A percentile compares a stretch with the other conserved stretches of the same genome.
Evolutionary conservation across 345 rosid species (phyloP).

Genomic region (Hibiscus tridactylites): DNA sequence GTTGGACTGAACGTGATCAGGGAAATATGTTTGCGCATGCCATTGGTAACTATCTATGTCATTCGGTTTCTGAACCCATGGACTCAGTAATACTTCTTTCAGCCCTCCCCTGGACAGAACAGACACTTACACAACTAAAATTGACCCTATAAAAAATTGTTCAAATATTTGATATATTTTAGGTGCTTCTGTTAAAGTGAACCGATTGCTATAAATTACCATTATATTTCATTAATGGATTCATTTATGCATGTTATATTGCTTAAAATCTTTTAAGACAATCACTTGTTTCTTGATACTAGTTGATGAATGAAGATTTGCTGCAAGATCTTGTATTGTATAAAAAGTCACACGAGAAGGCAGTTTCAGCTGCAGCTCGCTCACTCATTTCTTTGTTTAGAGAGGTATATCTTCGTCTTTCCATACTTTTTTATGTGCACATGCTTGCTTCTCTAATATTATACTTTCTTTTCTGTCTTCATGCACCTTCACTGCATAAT

Average conservation of each 20-base stretch:
- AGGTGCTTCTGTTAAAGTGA: neutral
- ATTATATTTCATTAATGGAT: neutral
- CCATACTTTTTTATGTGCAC: constrained; percentile 1
- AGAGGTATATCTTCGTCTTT: constrained; percentile 47
- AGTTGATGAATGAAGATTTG: constrained; percentile 96
- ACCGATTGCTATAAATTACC: neutral
- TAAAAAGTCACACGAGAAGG: constrained; percentile 85
- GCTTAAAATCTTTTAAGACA: neutral
- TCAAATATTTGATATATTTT: neutral
- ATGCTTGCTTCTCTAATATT: neutral
- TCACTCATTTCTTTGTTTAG: constrained; percentile 81
- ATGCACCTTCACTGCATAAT: neutral
- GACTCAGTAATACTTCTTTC: neutral
- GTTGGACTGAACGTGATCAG: constrained; percentile 83
- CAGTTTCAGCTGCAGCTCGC: constrained; percentile 77
- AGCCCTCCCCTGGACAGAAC: too few species aligned
- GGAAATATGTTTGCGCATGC: constrained; percentile 92
- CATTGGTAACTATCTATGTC: constrained; percentile 45
- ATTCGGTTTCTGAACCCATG: neutral
- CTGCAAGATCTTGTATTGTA: constrained; percentile 88
- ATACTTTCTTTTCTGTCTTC: neutral
- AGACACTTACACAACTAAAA: neutral
- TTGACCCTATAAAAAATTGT: neutral
- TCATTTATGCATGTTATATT: neutral
- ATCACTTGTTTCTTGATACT: constrained; percentile 17